These are phyloP conservation scores for Amanita fuliginea DNA, from an alignment of 768 basidiomycete genomes.

Conservation along the genomic window DNA sequence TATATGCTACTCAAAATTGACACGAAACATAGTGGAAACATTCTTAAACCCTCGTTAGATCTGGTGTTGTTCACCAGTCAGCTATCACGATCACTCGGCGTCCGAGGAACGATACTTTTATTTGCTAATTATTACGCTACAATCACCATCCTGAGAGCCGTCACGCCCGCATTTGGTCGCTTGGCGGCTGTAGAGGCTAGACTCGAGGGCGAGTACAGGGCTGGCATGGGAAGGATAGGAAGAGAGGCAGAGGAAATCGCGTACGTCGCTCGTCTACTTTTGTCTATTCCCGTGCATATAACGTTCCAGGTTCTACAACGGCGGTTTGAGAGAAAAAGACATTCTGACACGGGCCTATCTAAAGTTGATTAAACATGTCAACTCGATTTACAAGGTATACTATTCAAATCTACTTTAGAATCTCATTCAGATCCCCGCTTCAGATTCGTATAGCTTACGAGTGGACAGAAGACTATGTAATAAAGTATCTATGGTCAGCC, in stretches of 20 bases:
- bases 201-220: slow-evolving; percentile 84
- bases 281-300: background rate
- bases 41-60: slow-evolving; percentile 88
- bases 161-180: slow-evolving; percentile 87
- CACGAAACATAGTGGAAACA: slow-evolving; percentile 48
- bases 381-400: slow-evolving; percentile 78
- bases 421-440: background rate
- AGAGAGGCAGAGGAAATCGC: slow-evolving; percentile 91
- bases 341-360: slow-evolving; percentile 74
- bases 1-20: background rate
- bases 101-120: slow-evolving; percentile 71
- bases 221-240: slow-evolving; percentile 76
- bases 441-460: slow-evolving; percentile 85
- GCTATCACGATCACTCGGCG: slow-evolving; percentile 75
- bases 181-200: slow-evolving; percentile 82
- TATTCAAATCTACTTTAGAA: background rate
- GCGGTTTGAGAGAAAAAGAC: slow-evolving; percentile 71
- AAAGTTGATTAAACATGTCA: slow-evolving; percentile 77
- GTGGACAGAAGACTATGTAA: slow-evolving; percentile 96
- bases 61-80: slow-evolving; percentile 88
- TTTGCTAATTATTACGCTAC: slow-evolving; percentile 85
- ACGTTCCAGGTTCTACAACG: slow-evolving; percentile 73
- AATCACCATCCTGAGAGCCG: slow-evolving; percentile 67
- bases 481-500: slow-evolving; percentile 95
- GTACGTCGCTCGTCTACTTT: slow-evolving; percentile 30